Conservation (phyloP, 768 basidiomycete genomes). For the Pulveroboletus sp. region DNA sequence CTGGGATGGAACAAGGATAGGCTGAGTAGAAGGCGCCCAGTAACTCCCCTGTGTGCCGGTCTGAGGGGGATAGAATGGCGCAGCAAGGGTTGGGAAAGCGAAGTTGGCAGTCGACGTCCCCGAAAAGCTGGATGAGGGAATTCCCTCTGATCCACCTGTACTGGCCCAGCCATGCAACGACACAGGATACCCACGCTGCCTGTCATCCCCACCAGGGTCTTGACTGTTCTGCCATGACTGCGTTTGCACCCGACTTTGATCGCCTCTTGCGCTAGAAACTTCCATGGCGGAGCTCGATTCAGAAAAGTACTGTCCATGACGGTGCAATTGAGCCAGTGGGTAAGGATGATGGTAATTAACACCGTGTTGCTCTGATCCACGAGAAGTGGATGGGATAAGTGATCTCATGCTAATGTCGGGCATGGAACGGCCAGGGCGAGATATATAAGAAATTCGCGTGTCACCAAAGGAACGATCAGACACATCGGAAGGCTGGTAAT, state of each 20-base stretch:
- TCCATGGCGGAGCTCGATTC: conserved; percentile 19
- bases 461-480: conserved; percentile 27
- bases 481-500: conserved; percentile 25
- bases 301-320: conserved; percentile 24
- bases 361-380: conserved; percentile 25
- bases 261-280: conserved; percentile 16
- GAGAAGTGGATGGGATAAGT: conserved; percentile 21
- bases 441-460: conserved; percentile 22
- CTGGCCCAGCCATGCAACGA: conserved; percentile 27
- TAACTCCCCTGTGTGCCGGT: conserved; percentile 32
- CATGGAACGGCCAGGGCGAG: conserved; percentile 26
- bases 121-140: conserved; percentile 21
- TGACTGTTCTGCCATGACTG: conserved; percentile 29
- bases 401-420: conserved; percentile 23
- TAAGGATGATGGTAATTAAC: conserved; percentile 26
- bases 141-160: conserved; percentile 20
- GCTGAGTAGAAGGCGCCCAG: conserved; percentile 31
- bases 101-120: conserved; percentile 24
- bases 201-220: conserved; percentile 21
- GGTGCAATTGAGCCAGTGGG: conserved; percentile 21
- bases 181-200: conserved; percentile 29
- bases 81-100: conserved; percentile 52
- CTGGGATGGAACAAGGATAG: conserved; percentile 27
- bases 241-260: conserved; percentile 17
- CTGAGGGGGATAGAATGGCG: conserved; percentile 53